These are phyloP conservation scores for Penicillium sp. DNA, from an alignment of 2,329 filamentous ascomycete genomes.

Conservation along the genomic window DNA sequence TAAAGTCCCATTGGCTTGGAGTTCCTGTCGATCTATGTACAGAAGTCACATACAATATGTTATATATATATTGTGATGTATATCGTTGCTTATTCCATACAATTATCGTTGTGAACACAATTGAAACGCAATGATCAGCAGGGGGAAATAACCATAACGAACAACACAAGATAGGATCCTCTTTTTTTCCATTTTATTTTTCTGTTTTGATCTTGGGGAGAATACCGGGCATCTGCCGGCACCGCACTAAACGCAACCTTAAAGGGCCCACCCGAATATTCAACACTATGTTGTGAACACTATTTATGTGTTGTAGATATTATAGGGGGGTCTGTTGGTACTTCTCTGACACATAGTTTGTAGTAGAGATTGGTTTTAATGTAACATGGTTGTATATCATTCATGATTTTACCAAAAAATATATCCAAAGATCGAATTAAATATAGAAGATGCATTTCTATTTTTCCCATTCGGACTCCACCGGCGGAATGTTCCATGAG, in stretches of 20 bases:
- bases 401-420: not conserved
- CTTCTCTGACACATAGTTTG: no score
- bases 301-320: no score
- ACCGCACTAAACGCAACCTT: slow-evolving; percentile 26
- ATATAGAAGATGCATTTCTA: not conserved
- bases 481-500: slow-evolving; percentile 27
- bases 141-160: not conserved
- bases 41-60: not conserved
- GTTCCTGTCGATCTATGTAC: slow-evolving; percentile 7
- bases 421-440: not conserved
- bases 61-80: not conserved
- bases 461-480: slow-evolving; percentile 17
- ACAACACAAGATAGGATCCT: not conserved
- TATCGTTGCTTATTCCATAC: not conserved
- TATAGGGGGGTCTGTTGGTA: no score
- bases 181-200: not conserved
- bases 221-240: slow-evolving; percentile 23
- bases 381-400: no score
- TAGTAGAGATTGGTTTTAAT: no score
- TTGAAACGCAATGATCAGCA: not conserved
- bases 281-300: not conserved
- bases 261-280: slow-evolving; percentile 15
- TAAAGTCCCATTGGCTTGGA: not conserved
- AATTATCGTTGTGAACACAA: not conserved
- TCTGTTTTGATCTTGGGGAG: slow-evolving; percentile 1